A percentile compares a stretch with the other conserved stretches of the same genome.
These are phyloP conservation scores for Gamarada debralockiae DNA, from an alignment of 495 filamentous ascomycete genomes.

Conservation along the genomic window DNA sequence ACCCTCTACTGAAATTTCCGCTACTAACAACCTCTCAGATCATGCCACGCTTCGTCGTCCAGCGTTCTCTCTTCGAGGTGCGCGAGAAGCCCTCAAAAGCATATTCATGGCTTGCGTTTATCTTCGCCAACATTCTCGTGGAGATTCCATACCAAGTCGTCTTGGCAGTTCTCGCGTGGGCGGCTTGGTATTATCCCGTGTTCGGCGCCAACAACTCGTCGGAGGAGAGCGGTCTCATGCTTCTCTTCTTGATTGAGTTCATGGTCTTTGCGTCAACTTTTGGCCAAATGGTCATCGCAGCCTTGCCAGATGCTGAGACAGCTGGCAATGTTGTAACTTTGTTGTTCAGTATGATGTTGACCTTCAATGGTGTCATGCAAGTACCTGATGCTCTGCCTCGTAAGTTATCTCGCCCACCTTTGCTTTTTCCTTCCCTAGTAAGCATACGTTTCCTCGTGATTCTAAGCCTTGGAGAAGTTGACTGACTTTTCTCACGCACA, in stretches of 20 bases:
- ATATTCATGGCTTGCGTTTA: constrained; percentile 70
- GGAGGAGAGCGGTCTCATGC: constrained; percentile 41
- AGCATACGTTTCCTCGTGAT: too few relatives aligned
- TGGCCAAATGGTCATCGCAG: constrained; percentile 48
- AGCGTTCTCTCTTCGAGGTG: constrained; percentile 63
- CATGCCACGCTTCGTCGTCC: constrained; percentile 62
- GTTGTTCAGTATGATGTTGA: constrained; percentile 57
- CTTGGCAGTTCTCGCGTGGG: constrained; percentile 40
- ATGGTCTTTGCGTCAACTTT: constrained; percentile 65
- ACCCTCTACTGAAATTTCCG: too few relatives aligned
- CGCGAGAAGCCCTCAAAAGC: constrained; percentile 65
- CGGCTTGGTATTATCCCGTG: constrained; percentile 60
- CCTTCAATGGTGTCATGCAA: constrained; percentile 69
- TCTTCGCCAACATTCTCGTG: constrained; percentile 64
- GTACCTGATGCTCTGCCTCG: too few relatives aligned
- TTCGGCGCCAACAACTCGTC: constrained; percentile 36
- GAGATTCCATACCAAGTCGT: constrained; percentile 70
- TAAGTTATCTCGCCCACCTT: too few relatives aligned
- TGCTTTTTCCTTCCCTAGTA: too few relatives aligned
- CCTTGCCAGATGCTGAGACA: constrained; percentile 48
- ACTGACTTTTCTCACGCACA: constrained; percentile 56
- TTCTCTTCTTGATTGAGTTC: constrained; percentile 57
- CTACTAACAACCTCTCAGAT: too few relatives aligned
- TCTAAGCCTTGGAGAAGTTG: too few relatives aligned
- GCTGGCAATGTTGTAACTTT: constrained; percentile 54